Percentiles rank a stretch among this genome's conserved stretches.
Conservation (phyloP, 2,329 filamentous ascomycete species). For the Aspergillus spinulosporus region DNA sequence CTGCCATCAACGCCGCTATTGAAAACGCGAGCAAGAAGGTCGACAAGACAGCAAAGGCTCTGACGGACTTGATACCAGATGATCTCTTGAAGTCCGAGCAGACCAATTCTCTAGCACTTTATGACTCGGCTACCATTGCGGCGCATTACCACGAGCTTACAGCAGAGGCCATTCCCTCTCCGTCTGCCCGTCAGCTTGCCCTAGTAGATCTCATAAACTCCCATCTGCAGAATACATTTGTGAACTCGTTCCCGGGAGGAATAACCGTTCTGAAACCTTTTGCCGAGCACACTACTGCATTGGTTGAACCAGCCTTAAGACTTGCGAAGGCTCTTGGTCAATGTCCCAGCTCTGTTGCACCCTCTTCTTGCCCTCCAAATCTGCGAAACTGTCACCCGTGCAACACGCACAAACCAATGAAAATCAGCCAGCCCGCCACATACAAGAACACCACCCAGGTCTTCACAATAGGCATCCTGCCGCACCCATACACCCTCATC, state of each 20-base stretch:
- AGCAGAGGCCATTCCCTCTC: slow-evolving; percentile 59
- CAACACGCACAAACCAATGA: slow-evolving; percentile 62
- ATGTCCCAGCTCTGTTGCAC: slow-evolving; percentile 72
- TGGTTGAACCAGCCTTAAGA: slow-evolving; percentile 68
- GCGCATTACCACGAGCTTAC: slow-evolving; percentile 68
- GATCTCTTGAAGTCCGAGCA: slow-evolving; percentile 67
- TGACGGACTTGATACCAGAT: slow-evolving; percentile 62
- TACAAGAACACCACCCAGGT: slow-evolving; percentile 71
- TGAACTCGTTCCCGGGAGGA: slow-evolving; percentile 72
- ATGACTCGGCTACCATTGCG: slow-evolving; percentile 64
- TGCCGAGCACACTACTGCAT: slow-evolving; percentile 69
- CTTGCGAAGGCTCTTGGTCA: slow-evolving; percentile 73
- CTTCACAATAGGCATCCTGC: slow-evolving; percentile 84
- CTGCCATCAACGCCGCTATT: slow-evolving; percentile 36
- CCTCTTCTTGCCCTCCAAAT: slow-evolving; percentile 82
- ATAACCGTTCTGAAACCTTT: slow-evolving; percentile 80
- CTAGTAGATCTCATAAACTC: slow-evolving; percentile 77
- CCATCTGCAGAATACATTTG: slow-evolving; percentile 84
- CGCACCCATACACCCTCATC: slow-evolving; percentile 84
- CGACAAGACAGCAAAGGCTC: slow-evolving; percentile 58
- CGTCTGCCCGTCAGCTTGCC: slow-evolving; percentile 61
- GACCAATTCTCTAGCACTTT: slow-evolving; percentile 72
- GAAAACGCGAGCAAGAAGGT: slow-evolving; percentile 52
- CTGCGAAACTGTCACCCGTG: slow-evolving; percentile 72
- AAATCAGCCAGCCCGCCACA: slow-evolving; percentile 63